These are phyloP conservation scores for Corymbia citriodora DNA, from an alignment of 441 rosid genomes.

Conservation along the genomic window DNA sequence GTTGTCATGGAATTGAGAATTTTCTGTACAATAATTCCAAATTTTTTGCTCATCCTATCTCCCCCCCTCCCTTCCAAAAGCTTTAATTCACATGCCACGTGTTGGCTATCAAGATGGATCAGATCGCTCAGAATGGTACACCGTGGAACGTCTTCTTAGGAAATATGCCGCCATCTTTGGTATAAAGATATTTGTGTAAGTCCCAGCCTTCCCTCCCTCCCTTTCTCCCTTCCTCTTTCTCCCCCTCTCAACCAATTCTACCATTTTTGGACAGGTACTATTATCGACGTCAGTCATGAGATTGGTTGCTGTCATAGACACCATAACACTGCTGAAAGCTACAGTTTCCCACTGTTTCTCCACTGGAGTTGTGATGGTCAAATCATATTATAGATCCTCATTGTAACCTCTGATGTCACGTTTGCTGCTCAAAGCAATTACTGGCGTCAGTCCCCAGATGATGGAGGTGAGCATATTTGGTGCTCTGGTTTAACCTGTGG, in stretches of 20 bases:
- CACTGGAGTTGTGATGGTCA: not conserved
- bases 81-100: conserved; percentile 91
- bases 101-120: conserved; percentile 76
- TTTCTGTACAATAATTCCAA: not conserved
- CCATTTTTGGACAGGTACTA: conserved; percentile 41
- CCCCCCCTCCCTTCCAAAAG: conserved; percentile 18
- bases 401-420: not conserved
- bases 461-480: not conserved
- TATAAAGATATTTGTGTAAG: conserved; percentile 69
- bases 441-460: not conserved
- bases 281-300: conserved; percentile 22
- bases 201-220: not conserved
- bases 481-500: not conserved
- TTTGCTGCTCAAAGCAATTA: not conserved
- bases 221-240: not conserved
- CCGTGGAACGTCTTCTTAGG: conserved; percentile 77
- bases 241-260: not conserved
- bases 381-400: not conserved
- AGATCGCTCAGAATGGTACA: conserved; percentile 78
- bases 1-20: not conserved
- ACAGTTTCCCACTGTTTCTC: not conserved
- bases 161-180: conserved; percentile 70
- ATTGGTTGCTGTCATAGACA: not conserved
- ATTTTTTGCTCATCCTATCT: not conserved
- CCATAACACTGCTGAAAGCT: not conserved